These are phyloP conservation scores for Daldinia grandis DNA, from an alignment of 495 filamentous ascomycete species.

Conservation along the genomic window DNA sequence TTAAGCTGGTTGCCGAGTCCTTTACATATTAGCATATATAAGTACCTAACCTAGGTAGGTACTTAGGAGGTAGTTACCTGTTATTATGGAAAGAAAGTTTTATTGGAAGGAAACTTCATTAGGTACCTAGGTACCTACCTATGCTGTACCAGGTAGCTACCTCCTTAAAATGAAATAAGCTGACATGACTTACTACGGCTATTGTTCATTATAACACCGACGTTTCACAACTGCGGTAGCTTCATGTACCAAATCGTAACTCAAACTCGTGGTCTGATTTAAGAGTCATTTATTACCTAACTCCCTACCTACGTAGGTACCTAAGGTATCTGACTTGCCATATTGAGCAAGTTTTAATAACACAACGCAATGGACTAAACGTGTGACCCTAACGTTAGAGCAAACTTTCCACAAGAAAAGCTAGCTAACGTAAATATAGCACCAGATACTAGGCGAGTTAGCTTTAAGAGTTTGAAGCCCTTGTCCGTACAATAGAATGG, in stretches of 20 bases:
- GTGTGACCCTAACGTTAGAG: not conserved
- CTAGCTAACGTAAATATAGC: not conserved
- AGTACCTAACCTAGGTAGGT: no score
- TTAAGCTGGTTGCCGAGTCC: conserved; percentile 5
- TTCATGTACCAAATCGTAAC: not conserved
- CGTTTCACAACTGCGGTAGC: not conserved
- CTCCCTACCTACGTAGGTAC: no score
- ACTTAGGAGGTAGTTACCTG: no score
- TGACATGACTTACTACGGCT: no score
- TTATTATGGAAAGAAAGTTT: not conserved
- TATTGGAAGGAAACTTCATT: no score
- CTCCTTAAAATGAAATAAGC: no score
- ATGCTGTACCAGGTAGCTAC: no score
- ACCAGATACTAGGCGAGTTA: not conserved
- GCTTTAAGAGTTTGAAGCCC: not conserved
- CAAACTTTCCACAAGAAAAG: not conserved
- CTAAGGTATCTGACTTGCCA: not conserved
- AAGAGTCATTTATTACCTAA: not conserved
- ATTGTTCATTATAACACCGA: not conserved
- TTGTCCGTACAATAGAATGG: not conserved
- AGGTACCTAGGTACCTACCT: no score
- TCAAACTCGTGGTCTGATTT: not conserved
- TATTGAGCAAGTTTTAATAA: not conserved
- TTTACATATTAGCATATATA: conserved; percentile 4
- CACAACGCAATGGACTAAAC: not conserved